phyloP scores from a whole-genome alignment of 768 basidiomycete species.

The Russula emetica region DNA sequence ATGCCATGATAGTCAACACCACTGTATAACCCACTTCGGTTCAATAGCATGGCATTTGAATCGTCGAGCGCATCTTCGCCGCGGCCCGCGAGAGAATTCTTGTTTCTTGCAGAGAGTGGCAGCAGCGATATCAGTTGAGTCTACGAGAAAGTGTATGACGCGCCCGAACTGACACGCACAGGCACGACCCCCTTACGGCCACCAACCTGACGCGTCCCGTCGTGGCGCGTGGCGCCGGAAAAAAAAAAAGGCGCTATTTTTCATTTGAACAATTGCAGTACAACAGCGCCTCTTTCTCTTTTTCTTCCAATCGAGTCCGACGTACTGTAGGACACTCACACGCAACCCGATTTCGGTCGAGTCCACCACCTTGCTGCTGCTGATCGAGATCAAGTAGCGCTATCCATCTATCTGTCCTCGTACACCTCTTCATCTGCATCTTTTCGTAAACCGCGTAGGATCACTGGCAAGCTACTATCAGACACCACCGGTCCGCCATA shows the following conservation, averaged over 20 bases:
- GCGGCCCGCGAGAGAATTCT: background rate
- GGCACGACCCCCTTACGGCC: background rate
- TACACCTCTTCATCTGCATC: background rate
- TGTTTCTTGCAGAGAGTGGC: background rate
- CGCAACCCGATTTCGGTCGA: background rate
- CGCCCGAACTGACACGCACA: background rate
- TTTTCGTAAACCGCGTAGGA: background rate
- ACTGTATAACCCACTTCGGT: background rate
- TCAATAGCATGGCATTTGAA: background rate
- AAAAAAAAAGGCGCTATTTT: no score
- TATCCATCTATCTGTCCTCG: background rate
- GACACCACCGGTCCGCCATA: background rate
- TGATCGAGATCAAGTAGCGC: slow-evolving; percentile 7
- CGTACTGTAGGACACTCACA: no score
- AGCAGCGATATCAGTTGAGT: background rate
- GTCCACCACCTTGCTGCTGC: background rate
- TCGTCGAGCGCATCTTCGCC: background rate
- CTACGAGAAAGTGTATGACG: background rate
- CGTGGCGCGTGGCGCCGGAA: no score
- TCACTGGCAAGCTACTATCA: background rate
- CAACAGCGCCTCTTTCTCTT: no score
- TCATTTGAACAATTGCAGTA: no score
- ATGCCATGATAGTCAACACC: no score
- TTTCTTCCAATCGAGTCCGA: background rate
- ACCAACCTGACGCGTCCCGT: background rate